Evolutionary conservation across 768 basidiomycete genomes (phyloP), one percentile per base, ranked within the genome.

Genomic region (Lyophyllum decastes): DNA sequence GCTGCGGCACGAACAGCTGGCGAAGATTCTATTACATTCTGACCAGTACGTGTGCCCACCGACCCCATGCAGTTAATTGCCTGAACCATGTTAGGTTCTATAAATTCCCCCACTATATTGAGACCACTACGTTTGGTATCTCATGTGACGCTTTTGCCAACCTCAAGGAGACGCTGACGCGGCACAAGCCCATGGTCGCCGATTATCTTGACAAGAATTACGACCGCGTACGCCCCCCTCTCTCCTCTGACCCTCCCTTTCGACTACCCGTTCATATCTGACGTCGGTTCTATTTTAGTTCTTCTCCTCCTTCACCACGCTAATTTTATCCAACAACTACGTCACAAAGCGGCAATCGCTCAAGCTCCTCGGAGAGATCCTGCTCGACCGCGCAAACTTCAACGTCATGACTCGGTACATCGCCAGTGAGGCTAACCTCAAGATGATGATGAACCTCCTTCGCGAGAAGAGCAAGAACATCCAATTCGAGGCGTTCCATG

Each of bases 371-470:
- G 97, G 97, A 61, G 97, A 99, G 75, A 98, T 98, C 74, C 80
- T 98, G 7, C 87, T 99, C 45, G 97, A 99, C 75, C 87, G 97
- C 26, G 94, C 95, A 47, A 99, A 99, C 74, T 98, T 98, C 80
- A 94, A 83, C 64, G 93, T 98, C 68, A 99, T 99, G 97, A 98
- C 97, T 0, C 85, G 89, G 7, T 99, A 98, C 71, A 99, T 99
- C 65, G 85, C 93, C 9, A 89, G 88, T 67, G 97, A 98, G 69
- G 89, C 88, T 26, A 99, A 98, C 71, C 82, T 99, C 61, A 98
- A 98, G 88, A 93, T 96, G 89, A 97, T 99, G 94, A 99, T 99
- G 97, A 98, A 98, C 73, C 82, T 98, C 55, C 79, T 99, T 55
- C 84, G 95, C 60, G 94, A 98, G 72, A 97, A 95, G 84, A 98